A percentile compares a stretch with the other conserved stretches of the same genome.
Evolutionary conservation across 306 rosid species (phyloP).

Genomic region (Malus sieversii): DNA sequence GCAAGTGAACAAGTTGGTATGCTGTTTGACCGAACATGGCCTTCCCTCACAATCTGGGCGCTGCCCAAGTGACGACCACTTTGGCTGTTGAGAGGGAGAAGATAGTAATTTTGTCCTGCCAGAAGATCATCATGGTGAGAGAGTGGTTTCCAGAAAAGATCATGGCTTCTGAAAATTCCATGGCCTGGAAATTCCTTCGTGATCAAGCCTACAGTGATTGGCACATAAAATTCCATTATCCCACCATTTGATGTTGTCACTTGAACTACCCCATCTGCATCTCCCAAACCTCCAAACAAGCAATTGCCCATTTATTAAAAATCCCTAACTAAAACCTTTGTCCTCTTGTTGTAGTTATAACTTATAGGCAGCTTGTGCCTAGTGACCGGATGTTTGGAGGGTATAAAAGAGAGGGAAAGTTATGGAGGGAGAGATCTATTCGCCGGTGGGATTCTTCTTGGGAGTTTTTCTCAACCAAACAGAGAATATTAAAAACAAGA

Average conservation of each 20-base stretch:
- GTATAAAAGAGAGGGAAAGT: background rate
- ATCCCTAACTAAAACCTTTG: background rate
- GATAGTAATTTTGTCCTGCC: slow-evolving; percentile 55
- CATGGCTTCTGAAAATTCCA: slow-evolving; percentile 62
- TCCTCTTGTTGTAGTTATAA: background rate
- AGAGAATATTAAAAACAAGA: background rate
- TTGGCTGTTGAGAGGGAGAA: slow-evolving; percentile 45
- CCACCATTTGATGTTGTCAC: slow-evolving; percentile 74
- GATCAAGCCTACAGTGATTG: slow-evolving; percentile 50
- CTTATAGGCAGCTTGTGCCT: background rate
- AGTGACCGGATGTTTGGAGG: background rate
- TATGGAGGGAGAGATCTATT: background rate
- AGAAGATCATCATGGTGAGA: slow-evolving; percentile 39
- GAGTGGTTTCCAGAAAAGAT: slow-evolving; percentile 75
- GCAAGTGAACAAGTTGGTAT: slow-evolving; percentile 24
- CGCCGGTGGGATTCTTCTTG: slow-evolving; percentile 45
- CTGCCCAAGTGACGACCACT: background rate
- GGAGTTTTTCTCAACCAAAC: slow-evolving; percentile 11
- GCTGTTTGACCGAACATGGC: slow-evolving; percentile 68
- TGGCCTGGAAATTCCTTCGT: slow-evolving; percentile 61
- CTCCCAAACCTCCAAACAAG: slow-evolving; percentile 46
- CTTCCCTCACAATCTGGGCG: slow-evolving; percentile 33
- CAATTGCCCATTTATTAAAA: slow-evolving; percentile 57
- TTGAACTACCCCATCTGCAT: slow-evolving; percentile 34
- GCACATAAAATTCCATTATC: slow-evolving; percentile 67